Percentiles rank a stretch among this genome's conserved stretches.
Conservation (phyloP, 768 basidiomycete species). For the Pleurotus djamor region DNA sequence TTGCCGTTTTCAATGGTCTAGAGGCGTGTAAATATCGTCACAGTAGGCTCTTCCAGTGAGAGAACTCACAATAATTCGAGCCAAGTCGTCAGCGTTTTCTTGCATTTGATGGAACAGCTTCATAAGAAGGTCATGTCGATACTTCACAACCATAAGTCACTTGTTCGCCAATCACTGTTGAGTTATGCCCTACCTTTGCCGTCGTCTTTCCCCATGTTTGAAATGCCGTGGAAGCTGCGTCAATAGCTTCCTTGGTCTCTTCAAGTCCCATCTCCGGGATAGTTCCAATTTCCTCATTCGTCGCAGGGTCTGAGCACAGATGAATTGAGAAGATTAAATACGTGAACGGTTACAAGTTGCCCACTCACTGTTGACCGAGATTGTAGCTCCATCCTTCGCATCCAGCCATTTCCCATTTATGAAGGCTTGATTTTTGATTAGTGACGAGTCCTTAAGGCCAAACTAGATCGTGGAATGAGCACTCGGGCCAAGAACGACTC, state of each 20-base stretch:
- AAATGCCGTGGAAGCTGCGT: slow-evolving; percentile 79
- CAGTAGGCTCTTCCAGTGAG: background rate
- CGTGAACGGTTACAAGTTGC: slow-evolving; percentile 1
- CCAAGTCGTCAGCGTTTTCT: slow-evolving; percentile 84
- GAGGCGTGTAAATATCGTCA: no score
- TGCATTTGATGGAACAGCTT: slow-evolving; percentile 80
- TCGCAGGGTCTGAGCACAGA: slow-evolving; percentile 74
- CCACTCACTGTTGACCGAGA: slow-evolving; percentile 73
- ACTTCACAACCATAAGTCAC: slow-evolving; percentile 30
- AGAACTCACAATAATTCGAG: slow-evolving; percentile 73
- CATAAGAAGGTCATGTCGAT: slow-evolving; percentile 80
- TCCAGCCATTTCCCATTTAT: slow-evolving; percentile 89
- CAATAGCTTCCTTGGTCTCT: slow-evolving; percentile 84
- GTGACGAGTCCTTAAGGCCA: slow-evolving; percentile 72
- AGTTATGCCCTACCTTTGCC: slow-evolving; percentile 59
- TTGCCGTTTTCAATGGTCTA: slow-evolving; percentile 98
- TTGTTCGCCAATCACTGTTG: background rate
- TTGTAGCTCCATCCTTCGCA: slow-evolving; percentile 68
- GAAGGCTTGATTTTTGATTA: slow-evolving; percentile 74
- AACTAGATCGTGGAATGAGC: slow-evolving; percentile 38
- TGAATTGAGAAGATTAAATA: no score
- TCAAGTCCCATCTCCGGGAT: slow-evolving; percentile 87
- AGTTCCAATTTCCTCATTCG: slow-evolving; percentile 75
- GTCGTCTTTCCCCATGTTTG: slow-evolving; percentile 85
- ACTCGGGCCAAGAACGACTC: background rate